Base-by-base conservation (phyloP, 805 yeast species). In the Candida nanaspora region DNA sequence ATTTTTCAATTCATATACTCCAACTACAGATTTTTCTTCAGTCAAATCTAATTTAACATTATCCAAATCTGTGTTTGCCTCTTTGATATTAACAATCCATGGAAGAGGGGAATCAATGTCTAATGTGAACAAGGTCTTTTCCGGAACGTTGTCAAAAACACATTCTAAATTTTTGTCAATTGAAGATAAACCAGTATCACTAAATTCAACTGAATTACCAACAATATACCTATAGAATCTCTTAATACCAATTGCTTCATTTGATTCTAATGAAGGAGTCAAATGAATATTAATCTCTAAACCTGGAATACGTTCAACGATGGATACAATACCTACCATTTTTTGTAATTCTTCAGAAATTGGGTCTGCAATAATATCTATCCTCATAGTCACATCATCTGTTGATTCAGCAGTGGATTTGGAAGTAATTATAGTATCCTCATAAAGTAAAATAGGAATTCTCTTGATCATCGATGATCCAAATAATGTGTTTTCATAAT, bases 281-380 rank as follows among this genome's bases (percentile, higher is more conserved):
- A 28, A 20, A 7, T 14, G 19, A n/a, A 28, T 23, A 14, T 27
- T 27, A 4, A 28, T 20, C 5, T 21, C 14, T 7, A 39, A 23
- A 8, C 37, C 28, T 1, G 96, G 96, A 22, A 82, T 46, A 0
- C 74, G 48, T n/a, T 66, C 56, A 9, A 65, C 52, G 27, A 52
- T 15, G 3, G 56, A 49, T 3, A 61, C 53, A 15, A 83, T 55
- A 0, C 82, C 63, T 0, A 82, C 49, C 8, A 78, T 51, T 37
- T 73, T 75, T 51, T 86, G 98, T 0, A 94, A 73, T 14, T 63
- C 51, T 48, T 83, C 89, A 43, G 75, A 73, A 2, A 78, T 58
- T 1, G 98, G 97, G 55, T 93, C 88, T 31, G 86, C 52, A 1
- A 84, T 59, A 0, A 84, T 63, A 4, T 75, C 58, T 4, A 88